Conservation (phyloP, 768 basidiomycete genomes). For the Nidularia sp. region DNA sequence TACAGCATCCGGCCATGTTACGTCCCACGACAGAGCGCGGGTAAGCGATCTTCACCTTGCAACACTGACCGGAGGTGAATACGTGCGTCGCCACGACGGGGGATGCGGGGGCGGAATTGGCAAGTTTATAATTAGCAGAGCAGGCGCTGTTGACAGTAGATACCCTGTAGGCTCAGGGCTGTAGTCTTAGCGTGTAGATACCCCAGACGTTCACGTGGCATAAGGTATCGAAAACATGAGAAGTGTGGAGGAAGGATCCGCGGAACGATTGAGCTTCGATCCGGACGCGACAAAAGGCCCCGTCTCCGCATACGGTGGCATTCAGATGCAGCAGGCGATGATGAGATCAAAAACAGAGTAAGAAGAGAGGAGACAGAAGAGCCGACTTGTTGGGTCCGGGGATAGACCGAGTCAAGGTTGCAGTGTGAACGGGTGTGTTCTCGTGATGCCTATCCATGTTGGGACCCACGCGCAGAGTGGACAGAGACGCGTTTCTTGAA, state of each 20-base stretch:
- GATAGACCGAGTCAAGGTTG: slow-evolving; percentile 33
- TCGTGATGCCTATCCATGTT: slow-evolving; percentile 35
- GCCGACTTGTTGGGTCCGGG: slow-evolving; percentile 38
- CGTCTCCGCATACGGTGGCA: slow-evolving; percentile 16
- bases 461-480: slow-evolving; percentile 15
- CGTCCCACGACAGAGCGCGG: too few species aligned
- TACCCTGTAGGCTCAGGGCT: too few species aligned
- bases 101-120: slow-evolving; percentile 5
- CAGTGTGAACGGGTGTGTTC: slow-evolving; percentile 27
- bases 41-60: too few species aligned
- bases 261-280: slow-evolving; percentile 17
- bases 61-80: too few species aligned
- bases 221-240: slow-evolving; percentile 2
- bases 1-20: too few species aligned
- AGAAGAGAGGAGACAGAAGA: slow-evolving; percentile 12
- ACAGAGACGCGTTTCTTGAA: slow-evolving; percentile 6
- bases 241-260: slow-evolving; percentile 20
- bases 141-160: too few species aligned
- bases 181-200: too few species aligned
- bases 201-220: slow-evolving; percentile 21
- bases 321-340: slow-evolving; percentile 17
- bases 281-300: slow-evolving; percentile 29
- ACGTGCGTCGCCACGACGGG: background rate
- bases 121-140: slow-evolving; percentile 11
- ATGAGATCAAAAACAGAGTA: slow-evolving; percentile 31